Evolutionary conservation across 371 early-diverging fungal genomes (phyloP).

Genomic region (Lichtheimia ramosa): DNA sequence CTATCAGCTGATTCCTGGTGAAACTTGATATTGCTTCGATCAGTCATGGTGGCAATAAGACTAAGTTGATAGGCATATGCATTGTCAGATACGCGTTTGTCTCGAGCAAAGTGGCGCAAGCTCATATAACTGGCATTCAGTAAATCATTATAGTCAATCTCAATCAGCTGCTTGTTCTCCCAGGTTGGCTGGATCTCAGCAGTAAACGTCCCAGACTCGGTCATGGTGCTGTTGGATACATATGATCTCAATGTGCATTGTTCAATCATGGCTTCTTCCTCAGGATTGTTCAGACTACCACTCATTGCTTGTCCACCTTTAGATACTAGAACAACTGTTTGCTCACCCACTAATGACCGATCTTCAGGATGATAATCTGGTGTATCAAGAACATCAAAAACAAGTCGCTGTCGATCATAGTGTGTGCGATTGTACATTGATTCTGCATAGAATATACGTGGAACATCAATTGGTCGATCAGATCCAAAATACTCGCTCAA

Average conservation of each 20-base stretch:
- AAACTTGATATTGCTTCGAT: background rate
- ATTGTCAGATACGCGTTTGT: background rate
- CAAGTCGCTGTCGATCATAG: slow-evolving; percentile 17
- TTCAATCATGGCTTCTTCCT: background rate
- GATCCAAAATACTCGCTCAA: background rate
- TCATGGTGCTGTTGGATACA: slow-evolving; percentile 1
- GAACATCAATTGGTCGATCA: slow-evolving; percentile 2
- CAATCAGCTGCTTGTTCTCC: background rate
- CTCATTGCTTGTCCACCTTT: background rate
- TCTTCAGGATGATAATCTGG: slow-evolving; percentile 11
- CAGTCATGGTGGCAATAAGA: background rate
- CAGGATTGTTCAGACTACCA: background rate
- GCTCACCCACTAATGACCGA: slow-evolving; percentile 24
- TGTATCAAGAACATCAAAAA: background rate
- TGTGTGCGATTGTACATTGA: slow-evolving; percentile 25
- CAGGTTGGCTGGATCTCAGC: background rate
- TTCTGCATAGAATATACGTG: slow-evolving; percentile 19
- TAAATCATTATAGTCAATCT: slow-evolving; percentile 10
- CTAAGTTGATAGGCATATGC: slow-evolving; percentile 11
- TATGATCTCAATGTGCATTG: slow-evolving; percentile 14
- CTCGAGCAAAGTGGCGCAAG: too few species aligned
- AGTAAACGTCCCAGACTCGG: background rate
- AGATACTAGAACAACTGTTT: slow-evolving; percentile 15
- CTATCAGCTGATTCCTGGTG: background rate
- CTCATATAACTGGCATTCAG: background rate